phyloP scores from a whole-genome alignment of 441 rosid species.

The Populus tomentosa region DNA sequence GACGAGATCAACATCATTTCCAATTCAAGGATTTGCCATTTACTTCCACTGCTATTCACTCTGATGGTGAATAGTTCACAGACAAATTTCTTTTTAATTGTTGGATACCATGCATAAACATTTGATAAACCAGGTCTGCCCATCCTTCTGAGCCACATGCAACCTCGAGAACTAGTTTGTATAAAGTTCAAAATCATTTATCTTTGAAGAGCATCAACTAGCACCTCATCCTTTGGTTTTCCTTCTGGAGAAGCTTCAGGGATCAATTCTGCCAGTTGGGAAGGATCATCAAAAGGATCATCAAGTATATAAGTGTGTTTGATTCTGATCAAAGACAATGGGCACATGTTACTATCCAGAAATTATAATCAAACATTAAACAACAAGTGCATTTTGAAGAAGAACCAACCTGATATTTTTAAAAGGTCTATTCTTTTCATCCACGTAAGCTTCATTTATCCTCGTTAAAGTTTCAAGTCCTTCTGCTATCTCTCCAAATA shows the following conservation, averaged over 20 bases:
- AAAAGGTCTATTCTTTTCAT: slow-evolving; percentile 73
- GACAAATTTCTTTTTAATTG: not conserved
- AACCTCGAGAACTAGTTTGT: not conserved
- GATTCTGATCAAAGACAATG: slow-evolving; percentile 45
- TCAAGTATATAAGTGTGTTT: slow-evolving; percentile 74
- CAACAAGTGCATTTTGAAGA: slow-evolving; percentile 3
- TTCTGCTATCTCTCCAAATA: slow-evolving; percentile 95
- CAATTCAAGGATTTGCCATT: not conserved
- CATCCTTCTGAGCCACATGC: not conserved
- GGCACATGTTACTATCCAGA: not conserved
- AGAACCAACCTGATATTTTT: slow-evolving; percentile 66
- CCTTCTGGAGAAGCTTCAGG: slow-evolving; percentile 95
- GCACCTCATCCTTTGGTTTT: slow-evolving; percentile 90
- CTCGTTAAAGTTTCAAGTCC: slow-evolving; percentile 80
- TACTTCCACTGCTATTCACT: not conserved
- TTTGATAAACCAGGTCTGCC: not conserved
- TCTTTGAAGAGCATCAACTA: not conserved
- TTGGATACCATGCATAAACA: not conserved
- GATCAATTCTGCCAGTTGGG: slow-evolving; percentile 66
- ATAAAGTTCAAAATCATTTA: not conserved
- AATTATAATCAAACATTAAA: slow-evolving; percentile 6
- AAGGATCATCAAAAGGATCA: slow-evolving; percentile 93
- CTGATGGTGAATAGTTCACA: not conserved
- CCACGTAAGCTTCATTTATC: slow-evolving; percentile 90
- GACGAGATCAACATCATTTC: not conserved